Conservation (phyloP, 2,329 filamentous ascomycete species). For the Rhytidhysteron rufulum region DNA sequence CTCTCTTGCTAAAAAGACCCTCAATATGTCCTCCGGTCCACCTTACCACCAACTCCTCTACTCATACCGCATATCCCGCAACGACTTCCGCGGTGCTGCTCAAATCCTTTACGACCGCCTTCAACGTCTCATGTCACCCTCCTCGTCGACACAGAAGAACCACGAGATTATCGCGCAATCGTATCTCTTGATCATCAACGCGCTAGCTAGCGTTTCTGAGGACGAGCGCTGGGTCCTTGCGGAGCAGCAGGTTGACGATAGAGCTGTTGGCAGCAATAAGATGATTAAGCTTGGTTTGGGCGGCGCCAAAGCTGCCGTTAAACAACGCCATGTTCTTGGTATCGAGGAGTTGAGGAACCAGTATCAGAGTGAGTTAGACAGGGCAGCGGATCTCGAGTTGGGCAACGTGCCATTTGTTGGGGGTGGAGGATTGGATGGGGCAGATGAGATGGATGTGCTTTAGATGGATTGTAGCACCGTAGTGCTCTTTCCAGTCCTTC, state of each 20-base stretch:
- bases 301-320: slow-evolving; percentile 33
- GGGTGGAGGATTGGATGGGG: slow-evolving; percentile 20
- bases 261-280: slow-evolving; percentile 14
- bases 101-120: slow-evolving; percentile 55
- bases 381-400: slow-evolving; percentile 80
- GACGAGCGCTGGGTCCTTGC: slow-evolving; percentile 79
- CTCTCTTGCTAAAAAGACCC: slow-evolving; percentile 65
- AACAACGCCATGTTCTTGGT: slow-evolving; percentile 74
- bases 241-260: slow-evolving; percentile 44
- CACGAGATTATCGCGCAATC: slow-evolving; percentile 61
- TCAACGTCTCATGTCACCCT: slow-evolving; percentile 45
- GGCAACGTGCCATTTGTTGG: slow-evolving; percentile 75
- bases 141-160: slow-evolving; percentile 34
- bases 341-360: slow-evolving; percentile 81
- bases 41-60: slow-evolving; percentile 89
- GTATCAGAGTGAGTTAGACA: slow-evolving; percentile 86
- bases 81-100: slow-evolving; percentile 78
- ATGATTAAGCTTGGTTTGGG: slow-evolving; percentile 21
- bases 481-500: no score
- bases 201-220: slow-evolving; percentile 77
- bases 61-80: slow-evolving; percentile 78
- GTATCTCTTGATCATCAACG: slow-evolving; percentile 90
- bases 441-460: slow-evolving; percentile 36
- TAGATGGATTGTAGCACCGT: no score
- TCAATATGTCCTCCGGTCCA: slow-evolving; percentile 57